phyloP scores from a whole-genome alignment of 179 eudicot species.

The Amaranthus tricolor region DNA sequence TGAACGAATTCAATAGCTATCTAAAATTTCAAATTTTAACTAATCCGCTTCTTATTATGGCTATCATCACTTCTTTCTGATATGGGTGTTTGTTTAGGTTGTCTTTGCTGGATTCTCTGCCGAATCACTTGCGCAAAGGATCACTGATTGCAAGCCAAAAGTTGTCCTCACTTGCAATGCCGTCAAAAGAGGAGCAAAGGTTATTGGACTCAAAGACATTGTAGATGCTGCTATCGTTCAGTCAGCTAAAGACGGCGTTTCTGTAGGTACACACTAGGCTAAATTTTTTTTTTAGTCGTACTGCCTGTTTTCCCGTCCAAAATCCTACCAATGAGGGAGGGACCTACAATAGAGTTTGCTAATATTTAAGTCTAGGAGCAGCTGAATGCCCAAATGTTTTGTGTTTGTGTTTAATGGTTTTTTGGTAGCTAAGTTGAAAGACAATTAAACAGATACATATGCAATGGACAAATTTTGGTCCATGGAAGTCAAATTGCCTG shows the following conservation, averaged over 20 bases:
- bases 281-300: no score
- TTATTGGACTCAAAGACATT: constrained; percentile 76
- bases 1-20: neutral
- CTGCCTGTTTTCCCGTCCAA: neutral
- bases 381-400: neutral
- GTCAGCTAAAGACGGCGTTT: constrained; percentile 54
- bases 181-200: constrained; percentile 84
- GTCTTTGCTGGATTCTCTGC: constrained; percentile 99
- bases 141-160: constrained; percentile 91
- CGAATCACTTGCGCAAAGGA: constrained; percentile 88
- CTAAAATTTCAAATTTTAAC: neutral
- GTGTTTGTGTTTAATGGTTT: no score
- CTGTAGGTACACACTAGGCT: constrained; percentile 53
- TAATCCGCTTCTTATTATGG: neutral
- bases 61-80: no score
- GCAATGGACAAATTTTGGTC: no score
- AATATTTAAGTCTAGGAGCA: neutral
- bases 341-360: neutral
- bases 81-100: constrained; percentile 46
- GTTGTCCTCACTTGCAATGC: constrained; percentile 93
- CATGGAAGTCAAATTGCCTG: no score
- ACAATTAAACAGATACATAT: no score
- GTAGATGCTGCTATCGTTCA: constrained; percentile 78
- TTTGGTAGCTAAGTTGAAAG: no score
- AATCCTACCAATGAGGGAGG: neutral